These are phyloP conservation scores for Mortierella sp. DNA, from an alignment of 371 early-diverging fungal genomes.

Conservation along the genomic window DNA sequence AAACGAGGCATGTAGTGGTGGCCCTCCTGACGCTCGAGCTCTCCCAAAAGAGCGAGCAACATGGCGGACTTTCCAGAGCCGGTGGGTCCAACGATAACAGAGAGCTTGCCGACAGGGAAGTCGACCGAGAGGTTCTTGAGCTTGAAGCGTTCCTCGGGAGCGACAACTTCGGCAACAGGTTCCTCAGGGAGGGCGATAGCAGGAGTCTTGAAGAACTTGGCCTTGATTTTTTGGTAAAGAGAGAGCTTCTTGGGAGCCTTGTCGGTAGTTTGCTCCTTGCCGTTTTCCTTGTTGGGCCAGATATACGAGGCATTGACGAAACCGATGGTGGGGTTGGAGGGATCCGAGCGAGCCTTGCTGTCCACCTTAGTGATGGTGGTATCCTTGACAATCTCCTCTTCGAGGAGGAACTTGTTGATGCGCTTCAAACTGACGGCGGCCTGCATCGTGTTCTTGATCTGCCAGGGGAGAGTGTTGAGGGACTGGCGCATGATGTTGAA, in stretches of 20 bases:
- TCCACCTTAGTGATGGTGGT: conserved; percentile 37
- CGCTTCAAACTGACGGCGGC: conserved; percentile 81
- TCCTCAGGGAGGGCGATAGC: not conserved
- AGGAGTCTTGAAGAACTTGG: conserved; percentile 31
- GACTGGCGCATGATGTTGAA: conserved; percentile 76
- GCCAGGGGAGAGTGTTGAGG: conserved; percentile 78
- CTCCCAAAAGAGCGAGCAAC: conserved; percentile 75
- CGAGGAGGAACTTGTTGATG: conserved; percentile 74
- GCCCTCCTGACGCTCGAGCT: conserved; percentile 63
- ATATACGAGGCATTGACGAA: conserved; percentile 67
- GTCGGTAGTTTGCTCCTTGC: conserved; percentile 13
- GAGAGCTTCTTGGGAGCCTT: conserved; percentile 29
- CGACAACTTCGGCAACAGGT: conserved; percentile 26
- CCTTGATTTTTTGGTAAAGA: conserved; percentile 28
- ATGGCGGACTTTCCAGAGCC: conserved; percentile 88
- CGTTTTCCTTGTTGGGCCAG: conserved; percentile 61
- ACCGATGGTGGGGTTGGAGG: conserved; percentile 53
- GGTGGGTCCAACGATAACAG: conserved; percentile 82
- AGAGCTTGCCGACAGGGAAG: conserved; percentile 76
- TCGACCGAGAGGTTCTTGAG: conserved; percentile 68
- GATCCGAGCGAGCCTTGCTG: conserved; percentile 16
- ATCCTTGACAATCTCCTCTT: conserved; percentile 73
- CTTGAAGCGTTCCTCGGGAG: conserved; percentile 46
- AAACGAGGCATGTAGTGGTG: conserved; percentile 63
- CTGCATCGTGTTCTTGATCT: conserved; percentile 75